Base-by-base conservation (phyloP, 1,284 basidiomycete species). In the Neolentinus lepideus region DNA sequence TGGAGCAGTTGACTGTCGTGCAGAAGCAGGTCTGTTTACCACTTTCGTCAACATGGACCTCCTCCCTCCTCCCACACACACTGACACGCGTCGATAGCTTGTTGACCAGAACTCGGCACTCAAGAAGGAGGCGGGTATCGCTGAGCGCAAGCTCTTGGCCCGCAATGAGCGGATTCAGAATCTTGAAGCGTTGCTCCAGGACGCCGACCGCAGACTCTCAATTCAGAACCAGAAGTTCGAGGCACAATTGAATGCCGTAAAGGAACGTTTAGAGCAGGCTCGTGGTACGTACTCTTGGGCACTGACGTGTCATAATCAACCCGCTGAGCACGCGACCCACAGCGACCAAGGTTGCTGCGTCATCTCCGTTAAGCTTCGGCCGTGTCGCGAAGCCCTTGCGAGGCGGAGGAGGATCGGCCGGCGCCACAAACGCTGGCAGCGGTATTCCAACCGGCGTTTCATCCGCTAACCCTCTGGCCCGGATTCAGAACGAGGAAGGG, bases 141-240 rank as follows among this genome's bases (percentile, higher is more conserved):
- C 96, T 52, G 97, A 99, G 73, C 88, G 95, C 65, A 98, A 98
- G 74, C 76, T 99, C 36, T 79, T 96, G 61, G 93, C 95, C 26
- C 85, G 97, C 53, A 98, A 98, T 69, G 97, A 99, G 71, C 89
- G 97, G 63, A 99, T 99, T 73, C 89, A 92, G 74, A 94, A 93
- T 69, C 79, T 99, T 60, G 97, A 99, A 71, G 84, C 87, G 8
- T 76, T 97, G 50, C 79, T 98, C 22, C 91, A 92, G 67, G 94
- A 98, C 64, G 93, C 94, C 45, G 95, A 98, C 74, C 88, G 93
- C 56, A 84, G 94, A 66, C 76, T 98, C 58, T 88, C 90, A 31
- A 73, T 90, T 59, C 92, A 96, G 77, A 96, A 98, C 71, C 85
- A 93, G 79, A 96, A 95, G 73, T 97, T 96, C 74, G 94, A 97